Percentiles rank a stretch among this genome's conserved stretches.
Conservation (phyloP, 202 grass and related monocot species). For the Miscanthus sacchariflorus region DNA sequence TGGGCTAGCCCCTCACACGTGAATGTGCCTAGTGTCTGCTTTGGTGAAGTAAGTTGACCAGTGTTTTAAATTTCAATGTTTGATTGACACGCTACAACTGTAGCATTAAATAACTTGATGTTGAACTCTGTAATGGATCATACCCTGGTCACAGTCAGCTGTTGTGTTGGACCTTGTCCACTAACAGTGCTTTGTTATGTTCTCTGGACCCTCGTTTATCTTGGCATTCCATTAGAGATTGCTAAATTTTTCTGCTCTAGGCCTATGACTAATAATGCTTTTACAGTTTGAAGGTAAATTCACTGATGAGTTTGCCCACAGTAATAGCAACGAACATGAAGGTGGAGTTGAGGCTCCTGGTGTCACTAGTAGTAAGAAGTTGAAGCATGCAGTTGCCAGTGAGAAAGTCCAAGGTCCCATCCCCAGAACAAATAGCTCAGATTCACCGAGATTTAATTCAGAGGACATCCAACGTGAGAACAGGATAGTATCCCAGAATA, state of each 20-base stretch:
- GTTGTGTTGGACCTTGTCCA: neutral
- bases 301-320: conserved; percentile 63
- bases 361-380: conserved; percentile 60
- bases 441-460: conserved; percentile 57
- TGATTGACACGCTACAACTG: neutral
- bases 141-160: neutral
- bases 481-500: conserved; percentile 41
- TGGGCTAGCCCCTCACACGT: conserved; percentile 19
- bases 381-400: conserved; percentile 53
- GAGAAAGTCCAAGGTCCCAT: conserved; percentile 48
- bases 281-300: conserved; percentile 76
- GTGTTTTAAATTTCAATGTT: neutral
- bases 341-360: conserved; percentile 37
- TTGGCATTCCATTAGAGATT: neutral
- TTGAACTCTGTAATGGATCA: conserved; percentile 32
- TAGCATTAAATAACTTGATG: conserved; percentile 2
- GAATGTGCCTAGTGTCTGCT: conserved; percentile 6
- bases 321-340: conserved; percentile 43
- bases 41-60: conserved; percentile 42
- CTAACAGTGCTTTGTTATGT: conserved; percentile 6
- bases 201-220: neutral
- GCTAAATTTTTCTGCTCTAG: conserved; percentile 11
- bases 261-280: conserved; percentile 41
- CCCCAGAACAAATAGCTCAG: conserved; percentile 44
- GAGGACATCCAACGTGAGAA: conserved; percentile 43